Evolutionary conservation across 2,329 filamentous ascomycete genomes (phyloP), one percentile per base, ranked within the genome.

Genomic region (Penicillium sp.): DNA sequence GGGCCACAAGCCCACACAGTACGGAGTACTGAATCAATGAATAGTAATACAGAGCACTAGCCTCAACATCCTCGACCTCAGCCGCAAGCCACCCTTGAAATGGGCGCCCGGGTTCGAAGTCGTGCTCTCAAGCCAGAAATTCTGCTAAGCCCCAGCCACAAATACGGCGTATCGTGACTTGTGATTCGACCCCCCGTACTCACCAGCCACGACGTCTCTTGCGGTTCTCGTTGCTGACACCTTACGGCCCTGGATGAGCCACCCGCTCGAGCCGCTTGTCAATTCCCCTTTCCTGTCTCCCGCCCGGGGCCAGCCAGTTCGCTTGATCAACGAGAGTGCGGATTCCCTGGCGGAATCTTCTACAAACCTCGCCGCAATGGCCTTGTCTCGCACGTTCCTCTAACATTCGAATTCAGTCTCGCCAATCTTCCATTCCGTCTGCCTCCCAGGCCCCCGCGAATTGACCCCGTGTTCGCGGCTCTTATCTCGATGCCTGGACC

Each of bases 71-170:
- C 39, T 14, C 8, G 20, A 22, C 41, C 22, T 55, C 52, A 58
- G 59, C 61, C 57, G 34, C 62, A 61, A 66, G 66, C 66, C 66
- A 65, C 58, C 60, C 34, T 34, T 17, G 7, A n/a, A 28, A 25
- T 54, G 25, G 10, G 10, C 42, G 50, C 35, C 49, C 54, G 51
- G 37, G 38, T 35, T 51, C 17, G 35, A 42, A 4, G n/a, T 54
- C 37, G 42, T 56, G 7, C 35, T 53, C 11, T 59, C 15, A 39
- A n/a, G 22, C 39, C 37, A n/a, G 22, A 20, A 10, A 22, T 12
- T 12, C 43, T 54, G 53, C 64, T 55, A 31, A 55, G 64, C 62
- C 65, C 43, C 65, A 62, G 59, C 63, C 62, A 61, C 65, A 43
- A 42, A 43, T 20, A 2, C 50, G 35, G 22, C 56, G 57, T 54